A percentile compares a stretch with the other conserved stretches of the same genome.
Evolutionary conservation across 306 rosid genomes (phyloP).

Genomic region (peach (Prunus persica)): DNA sequence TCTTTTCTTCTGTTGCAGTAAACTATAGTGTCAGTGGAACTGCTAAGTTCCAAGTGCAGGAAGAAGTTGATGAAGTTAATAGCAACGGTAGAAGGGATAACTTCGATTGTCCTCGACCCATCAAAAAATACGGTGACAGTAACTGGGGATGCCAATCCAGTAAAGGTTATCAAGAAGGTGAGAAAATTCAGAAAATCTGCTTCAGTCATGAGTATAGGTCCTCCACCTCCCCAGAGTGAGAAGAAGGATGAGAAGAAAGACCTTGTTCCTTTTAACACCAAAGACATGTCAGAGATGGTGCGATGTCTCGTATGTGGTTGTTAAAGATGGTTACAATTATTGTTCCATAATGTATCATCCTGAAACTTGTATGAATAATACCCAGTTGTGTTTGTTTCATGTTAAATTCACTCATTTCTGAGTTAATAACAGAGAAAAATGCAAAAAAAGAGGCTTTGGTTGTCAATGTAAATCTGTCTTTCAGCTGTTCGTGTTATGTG

Average conservation of each 20-base stretch:
- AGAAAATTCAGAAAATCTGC: constrained; percentile 50
- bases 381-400: neutral
- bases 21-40: constrained; percentile 49
- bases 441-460: neutral
- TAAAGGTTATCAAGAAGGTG: constrained; percentile 44
- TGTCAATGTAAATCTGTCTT: no score
- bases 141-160: constrained; percentile 59
- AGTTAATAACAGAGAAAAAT: neutral
- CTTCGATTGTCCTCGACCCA: constrained; percentile 43
- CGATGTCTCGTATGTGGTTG: constrained; percentile 45
- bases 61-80: constrained; percentile 51
- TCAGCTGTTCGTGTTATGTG: no score
- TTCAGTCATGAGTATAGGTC: constrained; percentile 37
- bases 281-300: constrained; percentile 36
- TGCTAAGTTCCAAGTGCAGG: constrained; percentile 51
- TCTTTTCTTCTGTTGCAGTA: constrained; percentile 45
- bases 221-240: constrained; percentile 32
- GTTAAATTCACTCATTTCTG: neutral
- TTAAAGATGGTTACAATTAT: constrained; percentile 32
- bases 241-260: constrained; percentile 42
- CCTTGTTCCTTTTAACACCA: constrained; percentile 4
- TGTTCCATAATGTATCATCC: constrained; percentile 27
- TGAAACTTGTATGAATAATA: neutral
- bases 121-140: constrained; percentile 44
- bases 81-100: constrained; percentile 40